Evolutionary conservation across 306 rosid genomes (phyloP), one percentile per base, ranked within the genome.

Genomic region (Vigna unguiculata): DNA sequence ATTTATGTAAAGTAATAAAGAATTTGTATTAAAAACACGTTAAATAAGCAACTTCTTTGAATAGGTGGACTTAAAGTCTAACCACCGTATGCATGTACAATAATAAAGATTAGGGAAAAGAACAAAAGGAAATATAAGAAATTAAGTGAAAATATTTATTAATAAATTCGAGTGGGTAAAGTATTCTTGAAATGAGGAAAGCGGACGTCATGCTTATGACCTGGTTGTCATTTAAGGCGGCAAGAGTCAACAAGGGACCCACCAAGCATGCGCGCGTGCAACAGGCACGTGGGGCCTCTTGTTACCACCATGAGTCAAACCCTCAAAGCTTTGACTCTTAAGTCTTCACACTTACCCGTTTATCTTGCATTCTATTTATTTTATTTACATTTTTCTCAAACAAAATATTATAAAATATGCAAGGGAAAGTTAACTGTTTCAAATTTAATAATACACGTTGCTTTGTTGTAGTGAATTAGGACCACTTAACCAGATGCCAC

Each of bases 241-340:
- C 9, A 32, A 22, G 49, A 71, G 82, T 82, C 76, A 82, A 77
- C 17, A 59, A 4, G 5, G 82, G 85, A 48, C 82, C 79, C 76
- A 66, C 67, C 60, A 46, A 64, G 78, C 75, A 77, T 14, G 79
- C 78, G 78, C 85, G 85, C 85, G 53, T 77, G 85, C 79, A 11
- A 12, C 41, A 8, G 71, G 49, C 63, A 77, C 71, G 71, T 55
- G 82, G 82, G 82, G 11, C 82, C 85, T 46, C 16, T 67, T 57
- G 19, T 15, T 15, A 11, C 5, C 21, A 16, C 43, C 12, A 20
- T 1, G 13, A 77, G 82, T 77, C 85, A 72, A 57, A 77, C 19
- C 22, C 57, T 16, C 0, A 49, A 68, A 20, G 38, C 40, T 79
- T 30, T 71, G 66, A 71, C 67, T 19, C 58, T 61, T 10, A 21